Evolutionary conservation across 371 early-diverging fungal species (phyloP).

Genomic region (Mucor racemosus): DNA sequence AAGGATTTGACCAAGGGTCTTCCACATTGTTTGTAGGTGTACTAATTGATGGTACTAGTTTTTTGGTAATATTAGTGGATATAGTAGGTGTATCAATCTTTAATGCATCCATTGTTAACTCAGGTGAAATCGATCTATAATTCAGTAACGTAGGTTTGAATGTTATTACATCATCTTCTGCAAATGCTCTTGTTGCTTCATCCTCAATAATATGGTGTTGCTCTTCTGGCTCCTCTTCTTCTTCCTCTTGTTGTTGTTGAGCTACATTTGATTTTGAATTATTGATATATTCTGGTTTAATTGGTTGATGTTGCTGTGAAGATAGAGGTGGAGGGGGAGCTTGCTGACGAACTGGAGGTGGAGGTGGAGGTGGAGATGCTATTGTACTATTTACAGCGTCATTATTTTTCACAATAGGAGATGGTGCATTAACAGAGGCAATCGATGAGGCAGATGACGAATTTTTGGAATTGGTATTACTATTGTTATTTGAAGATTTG

Average conservation of each 20-base stretch:
- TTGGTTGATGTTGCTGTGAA: neutral
- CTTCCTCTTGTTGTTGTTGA: neutral
- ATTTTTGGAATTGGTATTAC: neutral
- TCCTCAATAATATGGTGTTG: constrained; percentile 34
- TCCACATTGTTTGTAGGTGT: constrained; percentile 26
- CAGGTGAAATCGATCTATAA: constrained; percentile 15
- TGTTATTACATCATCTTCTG: constrained; percentile 30
- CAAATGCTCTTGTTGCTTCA: constrained; percentile 53
- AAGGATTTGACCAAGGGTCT: constrained; percentile 20
- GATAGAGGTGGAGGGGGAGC: neutral
- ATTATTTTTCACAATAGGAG: constrained; percentile 3
- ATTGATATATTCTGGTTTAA: neutral
- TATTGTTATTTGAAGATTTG: constrained; percentile 10
- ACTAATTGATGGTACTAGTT: constrained; percentile 20
- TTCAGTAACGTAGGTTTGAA: constrained; percentile 3
- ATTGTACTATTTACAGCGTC: neutral
- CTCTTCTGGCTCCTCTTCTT: constrained; percentile 19
- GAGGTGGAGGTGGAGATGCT: neutral
- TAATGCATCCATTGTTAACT: constrained; percentile 17
- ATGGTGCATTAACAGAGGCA: constrained; percentile 17
- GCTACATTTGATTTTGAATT: neutral
- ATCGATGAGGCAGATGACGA: constrained; percentile 13
- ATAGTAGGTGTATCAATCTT: neutral
- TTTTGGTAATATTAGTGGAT: neutral
- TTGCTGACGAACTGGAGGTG: neutral